Base-by-base conservation (phyloP, 768 basidiomycete genomes). In the Holtermannia corniformis region DNA sequence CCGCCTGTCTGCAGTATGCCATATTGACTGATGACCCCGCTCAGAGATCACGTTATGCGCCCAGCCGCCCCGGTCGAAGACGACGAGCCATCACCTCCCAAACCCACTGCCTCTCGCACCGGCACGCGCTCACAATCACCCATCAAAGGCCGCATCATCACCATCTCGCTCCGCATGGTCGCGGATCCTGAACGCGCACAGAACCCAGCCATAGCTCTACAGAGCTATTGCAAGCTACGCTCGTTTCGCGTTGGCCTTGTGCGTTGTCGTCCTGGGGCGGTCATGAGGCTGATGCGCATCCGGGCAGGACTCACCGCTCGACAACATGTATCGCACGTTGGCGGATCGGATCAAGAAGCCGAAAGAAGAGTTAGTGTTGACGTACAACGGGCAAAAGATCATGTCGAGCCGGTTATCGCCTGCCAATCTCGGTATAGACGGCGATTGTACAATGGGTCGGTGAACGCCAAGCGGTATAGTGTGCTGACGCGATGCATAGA, bases 311-410 rank as follows among this genome's bases (percentile, higher is more conserved):
- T 52, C 54, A 16, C 56, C 56, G 1, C 32, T 65, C 19, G 44
- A 48, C 13, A 44, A 25, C 7, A 28, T 54, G 16, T 27, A 63
- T 25, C 28, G 44, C 5, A 47, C 49, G 11, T 43, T 63, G 12
- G 60, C 61, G 10, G 51, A 59, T 7, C 32, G 49, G 7, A 42
- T 63, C 4, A 42, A 51, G 21, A 57, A 58, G 32, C 25, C 25
- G 27, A 24, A 57, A 1, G 54, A 58, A 16, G 61, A 63, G 11
- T n/a, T 65, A 20, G 45, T 61, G 5, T 25, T 63, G 5, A 51
- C 52, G 11, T 54, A 63, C 40, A 44, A 61, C 13, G 56, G 50
- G 42, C 28, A 50, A 24, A 44, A 32, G 47, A 49, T 49, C 10
- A 21, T 37, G 12, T 13, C 47, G 4, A 37, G 19, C 37, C 14